A percentile compares a stretch with the other conserved stretches of the same genome.
phyloP scores from a whole-genome alignment of 164 flowering plant species.

The Magnolia changhungtana region DNA sequence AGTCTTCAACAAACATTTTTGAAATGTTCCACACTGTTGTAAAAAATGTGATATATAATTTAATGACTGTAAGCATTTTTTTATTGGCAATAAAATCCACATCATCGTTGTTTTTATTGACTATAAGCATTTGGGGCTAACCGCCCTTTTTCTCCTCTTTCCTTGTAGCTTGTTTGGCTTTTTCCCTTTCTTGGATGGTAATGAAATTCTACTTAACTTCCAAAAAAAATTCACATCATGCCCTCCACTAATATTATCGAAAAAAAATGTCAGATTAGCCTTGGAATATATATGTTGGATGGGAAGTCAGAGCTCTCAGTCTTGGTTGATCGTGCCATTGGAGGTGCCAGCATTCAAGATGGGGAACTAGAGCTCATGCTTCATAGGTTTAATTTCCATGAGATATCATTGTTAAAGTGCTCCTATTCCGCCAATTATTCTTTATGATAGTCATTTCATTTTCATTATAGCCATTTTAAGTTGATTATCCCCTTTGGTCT shows the following conservation, averaged over 20 bases:
- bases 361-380: slow-evolving; percentile 88
- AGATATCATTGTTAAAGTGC: slow-evolving; percentile 2
- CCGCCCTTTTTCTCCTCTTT: too few relatives aligned
- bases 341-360: slow-evolving; percentile 78
- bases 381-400: slow-evolving; percentile 48
- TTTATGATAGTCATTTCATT: too few relatives aligned
- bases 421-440: neutral
- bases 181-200: too few relatives aligned
- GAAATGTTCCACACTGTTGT: too few relatives aligned
- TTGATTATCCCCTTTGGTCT: slow-evolving; percentile 5
- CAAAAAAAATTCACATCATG: neutral
- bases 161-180: too few relatives aligned
- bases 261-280: slow-evolving; percentile 55
- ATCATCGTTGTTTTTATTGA: too few relatives aligned
- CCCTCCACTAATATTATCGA: neutral
- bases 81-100: too few relatives aligned
- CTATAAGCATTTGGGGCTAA: too few relatives aligned
- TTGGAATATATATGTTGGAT: slow-evolving; percentile 62
- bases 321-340: slow-evolving; percentile 84
- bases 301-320: slow-evolving; percentile 69
- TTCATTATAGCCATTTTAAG: slow-evolving; percentile 4
- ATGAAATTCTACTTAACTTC: too few relatives aligned
- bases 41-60: too few relatives aligned
- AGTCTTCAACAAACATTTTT: too few relatives aligned
- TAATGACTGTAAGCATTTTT: too few relatives aligned